A percentile compares a stretch with the other conserved stretches of the same genome.
These are phyloP conservation scores for Sicyos edulis DNA, from an alignment of 306 rosid species.

Conservation along the genomic window DNA sequence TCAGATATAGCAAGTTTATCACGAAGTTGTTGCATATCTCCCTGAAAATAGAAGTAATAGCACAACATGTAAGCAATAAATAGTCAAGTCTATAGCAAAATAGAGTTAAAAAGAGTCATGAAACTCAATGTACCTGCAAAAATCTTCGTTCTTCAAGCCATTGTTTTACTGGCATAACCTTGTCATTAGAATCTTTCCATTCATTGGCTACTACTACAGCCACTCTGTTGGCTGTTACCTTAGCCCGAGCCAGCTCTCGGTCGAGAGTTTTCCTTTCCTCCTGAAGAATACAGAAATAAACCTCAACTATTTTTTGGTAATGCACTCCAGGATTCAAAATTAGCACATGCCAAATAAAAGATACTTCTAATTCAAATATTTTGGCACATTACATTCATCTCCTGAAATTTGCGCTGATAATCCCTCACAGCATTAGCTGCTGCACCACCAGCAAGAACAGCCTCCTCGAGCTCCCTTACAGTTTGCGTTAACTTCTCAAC, in stretches of 20 bases:
- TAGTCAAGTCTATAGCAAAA: not conserved
- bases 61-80: not conserved
- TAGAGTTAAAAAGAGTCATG: constrained; percentile 15
- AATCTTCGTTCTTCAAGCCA: constrained; percentile 98
- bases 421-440: constrained; percentile 99
- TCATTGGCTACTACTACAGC: constrained; percentile 97
- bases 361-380: constrained; percentile 18
- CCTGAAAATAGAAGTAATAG: constrained; percentile 35
- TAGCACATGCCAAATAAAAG: constrained; percentile 17
- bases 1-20: constrained; percentile 84
- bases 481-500: constrained; percentile 99
- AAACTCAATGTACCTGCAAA: constrained; percentile 52
- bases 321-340: constrained; percentile 13
- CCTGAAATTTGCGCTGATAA: constrained; percentile 97
- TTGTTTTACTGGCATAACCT: constrained; percentile 99
- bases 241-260: constrained; percentile 97
- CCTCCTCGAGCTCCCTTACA: constrained; percentile 98
- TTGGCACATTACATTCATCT: constrained; percentile 75
- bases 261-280: constrained; percentile 97
- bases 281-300: constrained; percentile 40
- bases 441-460: constrained; percentile 99
- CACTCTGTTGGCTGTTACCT: constrained; percentile 96
- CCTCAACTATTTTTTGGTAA: constrained; percentile 16
- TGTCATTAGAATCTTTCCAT: constrained; percentile 96
- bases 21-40: constrained; percentile 98